A percentile compares a stretch with the other conserved stretches of the same genome.
These are phyloP conservation scores for Malus hybrid DNA, from an alignment of 331 rosid species.

Conservation along the genomic window DNA sequence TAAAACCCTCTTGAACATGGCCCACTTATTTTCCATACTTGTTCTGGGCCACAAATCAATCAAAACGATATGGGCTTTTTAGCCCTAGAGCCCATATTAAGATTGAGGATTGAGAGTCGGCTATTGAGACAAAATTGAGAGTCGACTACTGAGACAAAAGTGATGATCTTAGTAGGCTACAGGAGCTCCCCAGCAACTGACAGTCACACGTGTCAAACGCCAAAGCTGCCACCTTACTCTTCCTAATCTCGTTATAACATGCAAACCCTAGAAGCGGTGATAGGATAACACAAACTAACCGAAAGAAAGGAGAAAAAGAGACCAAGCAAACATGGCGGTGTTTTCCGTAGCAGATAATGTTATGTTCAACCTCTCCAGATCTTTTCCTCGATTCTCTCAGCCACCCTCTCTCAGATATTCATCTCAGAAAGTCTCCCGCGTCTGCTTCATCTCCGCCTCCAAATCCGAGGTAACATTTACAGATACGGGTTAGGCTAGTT, in stretches of 20 bases:
- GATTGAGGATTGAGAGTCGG: too few relatives aligned
- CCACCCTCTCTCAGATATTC: conserved; percentile 19
- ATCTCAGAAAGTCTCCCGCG: conserved; percentile 37
- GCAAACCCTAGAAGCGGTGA: not conserved
- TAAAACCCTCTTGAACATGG: too few relatives aligned
- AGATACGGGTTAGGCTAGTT: too few relatives aligned
- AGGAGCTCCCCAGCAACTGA: not conserved
- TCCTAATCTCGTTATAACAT: not conserved
- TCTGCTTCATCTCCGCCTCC: conserved; percentile 42
- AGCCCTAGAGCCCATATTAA: too few relatives aligned
- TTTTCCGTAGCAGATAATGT: conserved; percentile 33
- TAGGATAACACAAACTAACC: not conserved
- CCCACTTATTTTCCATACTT: too few relatives aligned
- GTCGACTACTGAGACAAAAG: too few relatives aligned
- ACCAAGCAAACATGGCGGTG: conserved; percentile 33
- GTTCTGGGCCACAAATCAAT: too few relatives aligned
- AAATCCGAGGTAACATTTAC: conserved; percentile 36
- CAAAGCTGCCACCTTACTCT: not conserved
- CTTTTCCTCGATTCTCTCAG: conserved; percentile 34
- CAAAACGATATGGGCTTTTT: too few relatives aligned
- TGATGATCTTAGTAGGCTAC: not conserved
- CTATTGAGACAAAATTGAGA: too few relatives aligned
- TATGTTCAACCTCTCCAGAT: conserved; percentile 45
- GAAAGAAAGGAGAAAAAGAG: not conserved
- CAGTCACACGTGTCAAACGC: not conserved